Percentiles rank a stretch among this genome's conserved stretches.
These are phyloP conservation scores for Liquidambar formosana DNA, from an alignment of 164 flowering plant species.

Conservation along the genomic window DNA sequence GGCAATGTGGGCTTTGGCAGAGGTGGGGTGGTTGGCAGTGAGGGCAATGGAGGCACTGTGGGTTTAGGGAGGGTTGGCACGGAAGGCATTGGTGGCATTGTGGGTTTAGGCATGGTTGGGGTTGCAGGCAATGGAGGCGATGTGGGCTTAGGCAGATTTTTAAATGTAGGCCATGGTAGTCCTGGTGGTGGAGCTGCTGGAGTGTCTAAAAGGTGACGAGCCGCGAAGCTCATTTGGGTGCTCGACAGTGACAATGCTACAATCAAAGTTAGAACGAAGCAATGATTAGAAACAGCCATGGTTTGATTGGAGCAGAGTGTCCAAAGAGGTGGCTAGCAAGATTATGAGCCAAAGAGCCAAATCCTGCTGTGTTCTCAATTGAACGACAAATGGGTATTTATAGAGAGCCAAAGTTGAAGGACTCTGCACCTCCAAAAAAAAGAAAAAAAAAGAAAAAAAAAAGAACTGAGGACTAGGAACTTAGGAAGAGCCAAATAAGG, in stretches of 20 bases:
- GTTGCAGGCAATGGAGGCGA: constrained; percentile 21
- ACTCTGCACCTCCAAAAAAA: too few species aligned
- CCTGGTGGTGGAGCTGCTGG: constrained; percentile 19
- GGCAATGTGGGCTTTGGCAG: too few species aligned
- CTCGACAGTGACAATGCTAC: constrained; percentile 12
- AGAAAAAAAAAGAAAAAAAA: too few species aligned
- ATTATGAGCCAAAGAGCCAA: too few species aligned
- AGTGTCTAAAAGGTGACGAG: constrained; percentile 25
- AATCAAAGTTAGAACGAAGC: constrained; percentile 2
- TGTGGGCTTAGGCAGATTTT: constrained; percentile 14
- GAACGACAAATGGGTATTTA: background rate
- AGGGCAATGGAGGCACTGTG: too few species aligned
- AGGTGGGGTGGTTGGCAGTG: too few species aligned
- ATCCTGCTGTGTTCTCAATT: background rate
- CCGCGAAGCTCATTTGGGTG: constrained; percentile 12
- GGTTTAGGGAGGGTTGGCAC: constrained; percentile 14
- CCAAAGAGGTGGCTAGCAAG: too few species aligned
- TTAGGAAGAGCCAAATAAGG: background rate
- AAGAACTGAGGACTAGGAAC: too few species aligned
- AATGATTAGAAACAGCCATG: constrained; percentile 14
- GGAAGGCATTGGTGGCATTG: constrained; percentile 11
- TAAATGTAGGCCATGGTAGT: constrained; percentile 8
- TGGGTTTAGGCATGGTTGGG: constrained; percentile 7
- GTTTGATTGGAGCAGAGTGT: background rate
- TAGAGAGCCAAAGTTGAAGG: background rate